These are phyloP conservation scores for Eucalyptus sp. DNA, from an alignment of 345 rosid species.

Conservation along the genomic window DNA sequence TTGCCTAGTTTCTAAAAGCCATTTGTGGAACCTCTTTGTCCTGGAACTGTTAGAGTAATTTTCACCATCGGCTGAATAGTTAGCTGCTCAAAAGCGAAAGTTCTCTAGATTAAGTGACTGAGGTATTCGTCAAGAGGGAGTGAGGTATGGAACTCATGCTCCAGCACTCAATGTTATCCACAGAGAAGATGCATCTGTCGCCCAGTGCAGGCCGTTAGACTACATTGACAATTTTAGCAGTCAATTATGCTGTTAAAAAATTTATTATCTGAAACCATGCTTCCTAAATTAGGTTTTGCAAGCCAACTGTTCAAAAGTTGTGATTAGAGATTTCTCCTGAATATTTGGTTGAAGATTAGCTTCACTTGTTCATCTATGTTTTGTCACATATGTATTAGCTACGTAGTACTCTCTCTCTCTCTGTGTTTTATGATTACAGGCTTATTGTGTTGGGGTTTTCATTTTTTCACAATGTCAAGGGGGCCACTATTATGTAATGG, in stretches of 20 bases:
- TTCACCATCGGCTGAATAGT: not conserved
- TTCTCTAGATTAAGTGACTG: not conserved
- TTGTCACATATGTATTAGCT: not conserved
- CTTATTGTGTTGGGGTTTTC: not conserved
- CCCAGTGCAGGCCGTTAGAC: not conserved
- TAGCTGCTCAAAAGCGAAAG: not conserved
- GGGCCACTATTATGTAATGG: not conserved
- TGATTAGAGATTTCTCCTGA: not conserved
- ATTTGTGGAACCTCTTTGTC: not conserved
- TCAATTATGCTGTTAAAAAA: not conserved
- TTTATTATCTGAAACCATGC: not conserved
- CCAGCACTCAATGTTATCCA: not conserved
- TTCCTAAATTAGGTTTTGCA: not conserved
- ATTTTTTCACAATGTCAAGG: not conserved
- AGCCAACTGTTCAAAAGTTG: not conserved
- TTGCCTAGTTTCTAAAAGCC: not conserved
- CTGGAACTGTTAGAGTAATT: not conserved
- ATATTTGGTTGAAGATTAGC: not conserved
- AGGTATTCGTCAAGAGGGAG: not conserved
- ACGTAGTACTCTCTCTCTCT: not conserved
- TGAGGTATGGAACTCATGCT: not conserved
- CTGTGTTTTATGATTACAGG: not conserved
- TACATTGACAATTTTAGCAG: not conserved
- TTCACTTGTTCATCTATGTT: not conserved
- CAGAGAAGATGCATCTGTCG: not conserved